Evolutionary conservation across 2,329 filamentous ascomycete species (phyloP).

Genomic region (Xylariaceae sp.): DNA sequence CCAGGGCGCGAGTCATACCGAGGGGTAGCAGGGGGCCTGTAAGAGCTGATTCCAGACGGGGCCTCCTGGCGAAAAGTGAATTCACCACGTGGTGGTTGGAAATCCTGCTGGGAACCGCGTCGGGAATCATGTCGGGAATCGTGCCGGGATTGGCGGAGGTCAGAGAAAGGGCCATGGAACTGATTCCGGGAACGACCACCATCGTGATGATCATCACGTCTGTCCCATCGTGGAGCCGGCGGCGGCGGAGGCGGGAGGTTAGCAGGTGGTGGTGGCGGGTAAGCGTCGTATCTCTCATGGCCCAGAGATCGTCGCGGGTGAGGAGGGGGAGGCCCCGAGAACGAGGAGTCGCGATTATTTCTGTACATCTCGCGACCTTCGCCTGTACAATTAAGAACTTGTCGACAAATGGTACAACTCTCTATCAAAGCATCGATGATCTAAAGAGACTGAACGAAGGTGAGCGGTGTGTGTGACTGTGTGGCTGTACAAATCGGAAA

Average conservation of each 20-base stretch:
- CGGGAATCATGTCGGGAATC: conserved; percentile 27
- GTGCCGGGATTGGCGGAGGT: conserved; percentile 20
- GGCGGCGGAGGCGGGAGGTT: conserved; percentile 7
- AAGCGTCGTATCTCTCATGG: conserved; percentile 17
- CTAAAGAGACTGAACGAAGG: too few species aligned
- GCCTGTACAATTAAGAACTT: too few species aligned
- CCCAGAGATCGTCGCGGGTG: conserved; percentile 11
- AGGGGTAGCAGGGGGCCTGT: conserved; percentile 24
- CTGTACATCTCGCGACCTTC: conserved; percentile 8
- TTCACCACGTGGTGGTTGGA: conserved; percentile 41
- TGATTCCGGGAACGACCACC: conserved; percentile 17
- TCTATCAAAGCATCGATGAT: too few species aligned
- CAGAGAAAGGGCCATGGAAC: conserved; percentile 27
- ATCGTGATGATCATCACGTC: conserved; percentile 15
- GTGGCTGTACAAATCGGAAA: too few species aligned
- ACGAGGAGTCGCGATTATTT: conserved; percentile 6
- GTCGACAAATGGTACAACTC: too few species aligned
- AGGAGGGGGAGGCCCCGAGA: conserved; percentile 9
- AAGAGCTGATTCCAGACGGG: conserved; percentile 43
- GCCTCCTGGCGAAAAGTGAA: conserved; percentile 54
- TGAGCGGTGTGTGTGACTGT: too few species aligned
- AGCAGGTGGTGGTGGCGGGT: conserved; percentile 14
- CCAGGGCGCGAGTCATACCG: conserved; percentile 12
- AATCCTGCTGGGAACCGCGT: conserved; percentile 23
- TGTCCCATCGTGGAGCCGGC: conserved; percentile 12